phyloP scores from a whole-genome alignment of 1,139 yeast species.

The Geotrichum aggregatum region DNA sequence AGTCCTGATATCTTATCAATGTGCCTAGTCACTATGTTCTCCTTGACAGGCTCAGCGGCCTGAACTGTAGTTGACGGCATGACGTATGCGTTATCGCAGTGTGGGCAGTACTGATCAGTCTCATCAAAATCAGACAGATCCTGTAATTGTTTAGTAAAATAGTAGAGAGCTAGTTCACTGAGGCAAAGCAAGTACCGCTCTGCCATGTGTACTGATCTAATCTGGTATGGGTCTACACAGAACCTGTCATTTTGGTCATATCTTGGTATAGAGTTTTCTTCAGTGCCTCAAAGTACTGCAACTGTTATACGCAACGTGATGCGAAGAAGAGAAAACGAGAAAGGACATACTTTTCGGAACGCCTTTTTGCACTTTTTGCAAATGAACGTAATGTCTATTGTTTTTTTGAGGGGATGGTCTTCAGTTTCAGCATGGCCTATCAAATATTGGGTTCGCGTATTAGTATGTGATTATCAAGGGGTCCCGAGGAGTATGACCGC shows the following conservation, averaged over 20 bases:
- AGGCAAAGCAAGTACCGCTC: no score
- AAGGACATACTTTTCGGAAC: conserved; percentile 35
- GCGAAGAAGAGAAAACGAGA: no score
- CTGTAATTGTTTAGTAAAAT: conserved; percentile 18
- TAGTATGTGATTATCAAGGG: no score
- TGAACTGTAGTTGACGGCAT: conserved; percentile 33
- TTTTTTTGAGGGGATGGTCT: conserved; percentile 36
- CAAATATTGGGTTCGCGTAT: no score
- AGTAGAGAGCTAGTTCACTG: conserved; percentile 1
- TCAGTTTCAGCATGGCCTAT: conserved; percentile 38
- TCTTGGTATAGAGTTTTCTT: no score
- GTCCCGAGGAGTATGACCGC: no score
- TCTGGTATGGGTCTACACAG: no score
- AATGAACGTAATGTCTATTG: conserved; percentile 38
- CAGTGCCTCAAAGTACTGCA: no score
- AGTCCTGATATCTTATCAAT: conserved; percentile 21
- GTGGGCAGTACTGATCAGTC: conserved; percentile 40
- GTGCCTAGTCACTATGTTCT: conserved; percentile 13
- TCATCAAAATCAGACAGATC: conserved; percentile 40
- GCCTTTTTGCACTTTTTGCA: conserved; percentile 42
- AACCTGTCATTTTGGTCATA: no score
- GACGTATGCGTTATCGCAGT: conserved; percentile 40
- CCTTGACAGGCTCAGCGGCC: conserved; percentile 23
- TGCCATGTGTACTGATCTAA: no score
- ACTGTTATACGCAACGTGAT: no score